Conservation (phyloP, 2,329 filamentous ascomycete genomes). For the Lecanicillium sp. region DNA sequence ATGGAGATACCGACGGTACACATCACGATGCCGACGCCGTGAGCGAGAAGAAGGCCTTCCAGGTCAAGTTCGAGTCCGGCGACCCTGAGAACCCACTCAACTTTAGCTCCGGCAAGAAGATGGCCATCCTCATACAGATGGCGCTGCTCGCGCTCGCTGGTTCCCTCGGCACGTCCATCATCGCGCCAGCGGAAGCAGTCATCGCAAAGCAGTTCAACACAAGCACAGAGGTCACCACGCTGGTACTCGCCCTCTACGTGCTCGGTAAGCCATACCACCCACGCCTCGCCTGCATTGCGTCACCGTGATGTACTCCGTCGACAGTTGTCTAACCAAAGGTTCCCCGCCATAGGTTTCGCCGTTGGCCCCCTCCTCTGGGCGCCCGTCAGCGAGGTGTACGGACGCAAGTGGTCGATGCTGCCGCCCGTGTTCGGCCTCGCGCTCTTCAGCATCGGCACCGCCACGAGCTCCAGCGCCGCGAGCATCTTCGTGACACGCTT, state of each 20-base stretch:
- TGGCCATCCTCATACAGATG: conserved; percentile 11
- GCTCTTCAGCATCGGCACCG: conserved; percentile 55
- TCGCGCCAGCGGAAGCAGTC: conserved; percentile 5
- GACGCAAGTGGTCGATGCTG: conserved; percentile 37
- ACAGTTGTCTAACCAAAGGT: neutral
- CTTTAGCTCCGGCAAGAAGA: conserved; percentile 7
- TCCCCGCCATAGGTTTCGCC: conserved; percentile 38
- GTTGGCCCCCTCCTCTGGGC: conserved; percentile 48
- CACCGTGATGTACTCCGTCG: too few relatives aligned
- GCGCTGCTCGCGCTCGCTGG: conserved; percentile 9
- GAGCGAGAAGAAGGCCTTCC: conserved; percentile 4
- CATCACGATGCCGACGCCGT: too few relatives aligned
- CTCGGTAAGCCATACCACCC: neutral
- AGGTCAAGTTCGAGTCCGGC: conserved; percentile 3
- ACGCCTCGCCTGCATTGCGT: too few relatives aligned
- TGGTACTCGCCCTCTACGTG: conserved; percentile 7
- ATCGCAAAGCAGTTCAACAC: conserved; percentile 7
- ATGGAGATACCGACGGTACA: too few relatives aligned
- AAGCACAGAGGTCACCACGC: conserved; percentile 3
- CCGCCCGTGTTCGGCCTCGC: conserved; percentile 37
- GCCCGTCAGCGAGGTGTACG: conserved; percentile 50
- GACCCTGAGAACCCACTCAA: conserved; percentile 12
- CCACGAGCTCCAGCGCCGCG: conserved; percentile 50
- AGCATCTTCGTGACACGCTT: conserved; percentile 58
- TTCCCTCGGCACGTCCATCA: conserved; percentile 11